Conservation (phyloP, 2,329 filamentous ascomycete species). For the Fusarium transvaalense region DNA sequence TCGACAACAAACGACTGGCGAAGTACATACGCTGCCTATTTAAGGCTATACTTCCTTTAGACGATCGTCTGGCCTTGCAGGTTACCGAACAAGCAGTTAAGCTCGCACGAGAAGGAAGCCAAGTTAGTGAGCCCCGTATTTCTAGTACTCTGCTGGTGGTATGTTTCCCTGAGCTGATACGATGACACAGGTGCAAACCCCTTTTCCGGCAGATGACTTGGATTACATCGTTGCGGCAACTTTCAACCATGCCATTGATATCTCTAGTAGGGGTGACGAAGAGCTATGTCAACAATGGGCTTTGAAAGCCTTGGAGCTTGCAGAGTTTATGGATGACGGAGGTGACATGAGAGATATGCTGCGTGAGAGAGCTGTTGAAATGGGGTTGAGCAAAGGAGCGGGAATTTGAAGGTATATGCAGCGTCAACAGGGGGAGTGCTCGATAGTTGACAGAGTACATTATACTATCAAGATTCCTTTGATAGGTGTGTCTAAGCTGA, state of each 20-base stretch:
- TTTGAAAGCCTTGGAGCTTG: slow-evolving; percentile 71
- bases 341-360: slow-evolving; percentile 61
- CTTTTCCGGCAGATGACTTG: slow-evolving; percentile 75
- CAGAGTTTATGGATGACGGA: slow-evolving; percentile 68
- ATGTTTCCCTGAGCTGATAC: slow-evolving; percentile 27
- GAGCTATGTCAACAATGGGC: slow-evolving; percentile 71
- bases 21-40: slow-evolving; percentile 86
- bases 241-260: slow-evolving; percentile 79
- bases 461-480: neutral
- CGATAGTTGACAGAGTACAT: neutral
- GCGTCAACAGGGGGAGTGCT: neutral
- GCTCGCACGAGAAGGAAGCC: slow-evolving; percentile 64
- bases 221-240: slow-evolving; percentile 79
- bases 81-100: slow-evolving; percentile 73
- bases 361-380: slow-evolving; percentile 58
- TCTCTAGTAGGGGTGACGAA: slow-evolving; percentile 68
- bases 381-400: slow-evolving; percentile 48
- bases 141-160: neutral
- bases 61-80: slow-evolving; percentile 67
- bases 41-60: slow-evolving; percentile 71
- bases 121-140: slow-evolving; percentile 52
- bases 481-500: slow-evolving; percentile 1
- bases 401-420: neutral
- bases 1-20: slow-evolving; percentile 71
- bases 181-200: slow-evolving; percentile 53